Percentiles rank a stretch among this genome's conserved stretches.
Conservation (phyloP, 257 asterid genomes). For the Solanum medicagineum region DNA sequence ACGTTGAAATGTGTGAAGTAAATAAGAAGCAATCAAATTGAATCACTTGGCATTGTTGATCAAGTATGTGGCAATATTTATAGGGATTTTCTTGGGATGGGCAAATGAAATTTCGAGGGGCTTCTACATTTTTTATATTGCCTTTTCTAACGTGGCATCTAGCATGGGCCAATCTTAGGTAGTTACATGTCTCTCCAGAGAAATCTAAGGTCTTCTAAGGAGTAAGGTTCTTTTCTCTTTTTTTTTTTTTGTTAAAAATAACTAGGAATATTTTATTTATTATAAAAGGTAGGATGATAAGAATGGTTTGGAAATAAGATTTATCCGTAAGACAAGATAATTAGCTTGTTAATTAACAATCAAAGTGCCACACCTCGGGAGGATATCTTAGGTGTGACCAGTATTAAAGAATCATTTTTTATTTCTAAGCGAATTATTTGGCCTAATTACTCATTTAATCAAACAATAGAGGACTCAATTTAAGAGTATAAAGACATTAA, state of each 20-base stretch:
- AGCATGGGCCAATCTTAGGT: not conserved
- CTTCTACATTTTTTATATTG: not conserved
- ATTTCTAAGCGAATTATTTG: fast-evolving
- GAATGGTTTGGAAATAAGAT: not conserved
- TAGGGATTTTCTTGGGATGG: not conserved
- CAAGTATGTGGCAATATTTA: not conserved
- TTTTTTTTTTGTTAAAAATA: too few relatives aligned
- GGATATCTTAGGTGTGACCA: too few relatives aligned
- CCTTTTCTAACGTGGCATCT: not conserved
- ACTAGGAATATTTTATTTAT: too few relatives aligned
- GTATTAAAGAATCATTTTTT: too few relatives aligned
- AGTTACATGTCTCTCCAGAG: not conserved
- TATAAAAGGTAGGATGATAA: not conserved
- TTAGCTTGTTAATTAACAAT: too few relatives aligned
- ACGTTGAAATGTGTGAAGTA: not conserved
- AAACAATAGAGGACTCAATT: too few relatives aligned
- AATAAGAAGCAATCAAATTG: not conserved
- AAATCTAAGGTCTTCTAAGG: not conserved
- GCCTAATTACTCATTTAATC: too few relatives aligned
- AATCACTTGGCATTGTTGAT: not conserved
- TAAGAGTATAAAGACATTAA: too few relatives aligned
- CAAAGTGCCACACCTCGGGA: too few relatives aligned
- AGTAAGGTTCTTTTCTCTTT: not conserved
- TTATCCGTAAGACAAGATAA: too few relatives aligned
- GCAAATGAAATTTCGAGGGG: not conserved